phyloP scores from a whole-genome alignment of 2,329 filamentous ascomycete species.

The Nothomitra cinnamomea region DNA sequence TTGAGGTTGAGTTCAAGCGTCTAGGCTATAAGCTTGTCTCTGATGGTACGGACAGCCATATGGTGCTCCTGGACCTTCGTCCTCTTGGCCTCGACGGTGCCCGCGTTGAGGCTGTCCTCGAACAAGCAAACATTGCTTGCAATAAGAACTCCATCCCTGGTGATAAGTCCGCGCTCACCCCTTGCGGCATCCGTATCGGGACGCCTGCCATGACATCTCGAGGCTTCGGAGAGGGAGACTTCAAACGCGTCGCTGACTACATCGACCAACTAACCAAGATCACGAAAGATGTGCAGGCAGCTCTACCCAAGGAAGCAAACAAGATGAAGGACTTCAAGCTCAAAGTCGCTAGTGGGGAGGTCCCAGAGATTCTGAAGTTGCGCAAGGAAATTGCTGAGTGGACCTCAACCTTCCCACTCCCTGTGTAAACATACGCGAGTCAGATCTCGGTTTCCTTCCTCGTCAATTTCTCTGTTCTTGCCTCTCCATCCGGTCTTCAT shows the following conservation, averaged over 20 bases:
- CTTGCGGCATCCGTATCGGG: conserved; percentile 87
- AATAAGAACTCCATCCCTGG: conserved; percentile 99
- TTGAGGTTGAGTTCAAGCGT: conserved; percentile 66
- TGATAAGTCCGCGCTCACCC: conserved; percentile 91
- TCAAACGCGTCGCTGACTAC: conserved; percentile 76
- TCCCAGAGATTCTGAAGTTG: conserved; percentile 67
- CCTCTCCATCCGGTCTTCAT: neutral
- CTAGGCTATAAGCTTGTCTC: conserved; percentile 90
- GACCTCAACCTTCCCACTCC: conserved; percentile 83
- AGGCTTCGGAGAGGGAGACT: conserved; percentile 84
- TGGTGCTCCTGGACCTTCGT: conserved; percentile 89
- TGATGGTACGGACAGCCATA: conserved; percentile 92
- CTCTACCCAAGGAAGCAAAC: conserved; percentile 90
- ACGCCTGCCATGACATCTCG: conserved; percentile 94
- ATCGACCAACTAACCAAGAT: conserved; percentile 82
- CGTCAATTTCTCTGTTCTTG: neutral
- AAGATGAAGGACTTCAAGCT: conserved; percentile 99
- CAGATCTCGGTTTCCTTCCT: neutral
- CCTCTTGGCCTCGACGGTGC: conserved; percentile 77
- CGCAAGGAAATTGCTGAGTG: conserved; percentile 80
- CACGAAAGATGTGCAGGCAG: conserved; percentile 69
- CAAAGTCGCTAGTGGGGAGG: conserved; percentile 63
- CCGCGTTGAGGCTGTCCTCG: conserved; percentile 85
- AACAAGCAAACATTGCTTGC: conserved; percentile 97
- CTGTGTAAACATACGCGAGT: conserved; percentile 41